These are phyloP conservation scores for Zalaria sp. DNA, from an alignment of 2,329 filamentous ascomycete genomes.

Conservation along the genomic window DNA sequence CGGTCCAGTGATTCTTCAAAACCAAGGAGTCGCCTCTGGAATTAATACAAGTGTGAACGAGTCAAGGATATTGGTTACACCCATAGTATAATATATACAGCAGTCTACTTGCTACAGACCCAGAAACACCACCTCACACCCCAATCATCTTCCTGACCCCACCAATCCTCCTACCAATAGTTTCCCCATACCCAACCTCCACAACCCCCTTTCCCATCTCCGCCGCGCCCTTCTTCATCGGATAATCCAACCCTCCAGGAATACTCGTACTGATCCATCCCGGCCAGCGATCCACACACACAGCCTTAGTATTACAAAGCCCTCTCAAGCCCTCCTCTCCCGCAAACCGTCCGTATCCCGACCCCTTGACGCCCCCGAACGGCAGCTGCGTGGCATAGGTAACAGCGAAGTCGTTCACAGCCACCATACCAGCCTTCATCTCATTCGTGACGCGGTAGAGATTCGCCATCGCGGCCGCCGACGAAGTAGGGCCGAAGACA, in stretches of 20 bases:
- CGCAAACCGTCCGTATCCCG: conserved; percentile 82
- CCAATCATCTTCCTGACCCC: conserved; percentile 25
- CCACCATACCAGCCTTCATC: conserved; percentile 76
- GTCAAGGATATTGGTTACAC: too few species aligned
- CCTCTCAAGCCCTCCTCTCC: conserved; percentile 76
- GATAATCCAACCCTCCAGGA: conserved; percentile 68
- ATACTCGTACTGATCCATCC: conserved; percentile 55
- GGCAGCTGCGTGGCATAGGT: conserved; percentile 91
- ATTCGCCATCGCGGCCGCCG: conserved; percentile 36
- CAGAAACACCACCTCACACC: not conserved
- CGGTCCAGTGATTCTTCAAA: too few species aligned
- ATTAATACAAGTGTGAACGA: too few species aligned
- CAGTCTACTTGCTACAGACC: too few species aligned
- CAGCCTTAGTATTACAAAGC: conserved; percentile 74
- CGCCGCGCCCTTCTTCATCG: conserved; percentile 39
- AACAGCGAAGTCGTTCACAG: conserved; percentile 87
- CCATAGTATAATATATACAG: too few species aligned
- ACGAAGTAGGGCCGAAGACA: conserved; percentile 54
- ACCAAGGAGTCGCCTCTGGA: too few species aligned
- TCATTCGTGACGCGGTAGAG: conserved; percentile 51
- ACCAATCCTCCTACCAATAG: conserved; percentile 18
- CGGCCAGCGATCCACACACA: conserved; percentile 63
- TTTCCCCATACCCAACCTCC: conserved; percentile 34
- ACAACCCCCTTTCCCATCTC: conserved; percentile 30
- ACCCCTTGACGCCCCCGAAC: conserved; percentile 82